Percentiles rank a stretch among this genome's conserved stretches.
phyloP scores from a whole-genome alignment of 306 rosid species.

The Fragaria vesca region DNA sequence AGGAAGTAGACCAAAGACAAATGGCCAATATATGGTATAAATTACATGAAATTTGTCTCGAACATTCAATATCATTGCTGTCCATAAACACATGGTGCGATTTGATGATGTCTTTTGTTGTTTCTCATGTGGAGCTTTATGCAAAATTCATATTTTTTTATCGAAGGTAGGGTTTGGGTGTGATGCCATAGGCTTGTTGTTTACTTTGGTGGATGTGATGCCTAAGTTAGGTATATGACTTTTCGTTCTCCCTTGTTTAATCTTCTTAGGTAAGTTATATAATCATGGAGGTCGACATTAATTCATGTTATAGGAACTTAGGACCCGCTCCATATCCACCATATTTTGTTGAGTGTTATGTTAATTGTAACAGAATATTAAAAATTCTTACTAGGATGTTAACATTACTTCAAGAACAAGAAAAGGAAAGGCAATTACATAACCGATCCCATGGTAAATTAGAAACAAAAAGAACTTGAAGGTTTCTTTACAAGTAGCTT shows the following conservation, averaged over 20 bases:
- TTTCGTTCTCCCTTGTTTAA: not conserved
- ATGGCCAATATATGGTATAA: not conserved
- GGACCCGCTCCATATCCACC: not conserved
- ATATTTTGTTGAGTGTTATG: no score
- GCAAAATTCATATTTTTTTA: not conserved
- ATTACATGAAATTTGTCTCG: not conserved
- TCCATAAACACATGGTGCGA: slow-evolving; percentile 20
- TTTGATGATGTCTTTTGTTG: slow-evolving; percentile 39
- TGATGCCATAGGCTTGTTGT: not conserved
- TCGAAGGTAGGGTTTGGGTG: not conserved
- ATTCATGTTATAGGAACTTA: not conserved
- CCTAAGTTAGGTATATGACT: not conserved
- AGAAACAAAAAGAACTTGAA: no score
- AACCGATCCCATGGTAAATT: no score
- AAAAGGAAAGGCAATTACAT: no score
- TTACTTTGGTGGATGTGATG: slow-evolving; percentile 9
- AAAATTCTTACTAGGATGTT: no score
- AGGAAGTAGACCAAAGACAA: slow-evolving; percentile 35
- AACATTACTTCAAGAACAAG: no score
- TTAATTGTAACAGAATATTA: no score
- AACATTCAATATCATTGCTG: slow-evolving; percentile 25
- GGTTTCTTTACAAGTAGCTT: no score
- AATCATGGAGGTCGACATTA: not conserved
- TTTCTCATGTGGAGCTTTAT: slow-evolving; percentile 19
- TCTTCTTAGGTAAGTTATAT: not conserved